A percentile compares a stretch with the other conserved stretches of the same genome.
Evolutionary conservation across 163 green algal species (phyloP).

Genomic region (Prototheca cutis): DNA sequence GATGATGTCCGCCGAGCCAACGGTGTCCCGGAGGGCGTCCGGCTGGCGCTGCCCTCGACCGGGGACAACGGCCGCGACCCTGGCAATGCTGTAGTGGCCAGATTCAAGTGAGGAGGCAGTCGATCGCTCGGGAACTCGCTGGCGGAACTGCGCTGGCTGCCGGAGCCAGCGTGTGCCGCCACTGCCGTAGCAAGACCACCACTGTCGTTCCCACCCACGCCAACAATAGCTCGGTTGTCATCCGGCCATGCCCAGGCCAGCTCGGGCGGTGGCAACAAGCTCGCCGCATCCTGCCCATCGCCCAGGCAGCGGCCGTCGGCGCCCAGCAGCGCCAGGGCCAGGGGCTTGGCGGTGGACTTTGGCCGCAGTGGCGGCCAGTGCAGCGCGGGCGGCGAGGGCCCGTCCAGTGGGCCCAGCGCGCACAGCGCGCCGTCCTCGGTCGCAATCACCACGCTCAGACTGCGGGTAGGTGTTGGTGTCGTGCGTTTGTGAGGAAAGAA

Average conservation of each 20-base stretch:
- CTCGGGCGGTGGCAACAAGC: neutral
- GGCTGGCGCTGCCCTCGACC: too few species aligned
- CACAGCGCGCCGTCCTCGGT: neutral
- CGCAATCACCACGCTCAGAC: neutral
- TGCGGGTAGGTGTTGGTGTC: neutral
- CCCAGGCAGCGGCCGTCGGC: slow-evolving; percentile 1
- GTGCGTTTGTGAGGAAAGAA: neutral
- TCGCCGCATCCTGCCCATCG: too few species aligned
- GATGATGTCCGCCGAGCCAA: too few species aligned
- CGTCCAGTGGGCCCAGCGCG: neutral
- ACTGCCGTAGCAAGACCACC: neutral
- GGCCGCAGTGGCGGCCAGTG: slow-evolving; percentile 12
- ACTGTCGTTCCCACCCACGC: neutral
- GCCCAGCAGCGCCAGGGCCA: slow-evolving; percentile 21
- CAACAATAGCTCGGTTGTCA: neutral
- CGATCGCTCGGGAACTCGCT: neutral
- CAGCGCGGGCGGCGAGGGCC: neutral
- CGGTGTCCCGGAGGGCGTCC: too few species aligned
- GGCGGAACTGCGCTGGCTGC: neutral
- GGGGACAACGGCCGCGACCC: too few species aligned
- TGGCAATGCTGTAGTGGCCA: too few species aligned
- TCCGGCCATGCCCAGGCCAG: neutral
- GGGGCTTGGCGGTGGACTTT: slow-evolving; percentile 20
- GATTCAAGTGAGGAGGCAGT: too few species aligned
- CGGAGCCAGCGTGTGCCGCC: neutral